Base-by-base conservation (phyloP, 2,329 filamentous ascomycete species). In the Alternaria dauci region DNA sequence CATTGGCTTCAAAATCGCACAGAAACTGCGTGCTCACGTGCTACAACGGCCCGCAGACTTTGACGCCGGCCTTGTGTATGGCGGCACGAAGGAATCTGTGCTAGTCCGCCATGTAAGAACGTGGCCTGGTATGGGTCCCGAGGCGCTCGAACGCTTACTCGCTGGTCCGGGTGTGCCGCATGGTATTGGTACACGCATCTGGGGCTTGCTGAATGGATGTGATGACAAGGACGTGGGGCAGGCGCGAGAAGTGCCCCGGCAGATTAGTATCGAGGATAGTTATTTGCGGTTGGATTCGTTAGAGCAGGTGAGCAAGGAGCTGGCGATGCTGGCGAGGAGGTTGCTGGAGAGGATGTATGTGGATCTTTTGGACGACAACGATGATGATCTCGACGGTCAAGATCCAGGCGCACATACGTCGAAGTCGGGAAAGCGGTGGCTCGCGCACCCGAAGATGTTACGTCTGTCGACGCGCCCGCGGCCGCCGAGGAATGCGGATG, bases 241-340 rank as follows among this genome's bases (percentile, higher is more conserved):
- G 63, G 90, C 88, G 2, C 87, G 87, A 67, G 86, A 88, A 44
- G 79, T 96, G 1, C 94, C 94, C 0, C 88, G 88, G 1, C 94
- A 97, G 77, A 96, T 98, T 74, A 95, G 92, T 76, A 95, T 98
- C 65, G 94, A 98, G 75, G 94, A 98, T 78, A 95, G 93, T 16
- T 98, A 96, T 76, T 85, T 87, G 25, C 87, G 88, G 0, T 81
- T 97, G 1, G 86, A 90, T 67, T 88, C 84, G 0, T 75, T 90
- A 52, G 77, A 86, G 1, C 85, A 89, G 59, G 87, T 96, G 30
- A 80, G 82, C 42, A 87, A 86, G 63, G 90, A 96, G 78, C 81
- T 97, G 41, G 78, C 81, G n/a, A 84, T 86, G 61, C 81, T 97
- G 2, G 84, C 90, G 0, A 82, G 81, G 12, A 93, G 91, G 66